These are phyloP conservation scores for Globisporangium parvum DNA, from an alignment of 352 stramenopile species.

Conservation along the genomic window DNA sequence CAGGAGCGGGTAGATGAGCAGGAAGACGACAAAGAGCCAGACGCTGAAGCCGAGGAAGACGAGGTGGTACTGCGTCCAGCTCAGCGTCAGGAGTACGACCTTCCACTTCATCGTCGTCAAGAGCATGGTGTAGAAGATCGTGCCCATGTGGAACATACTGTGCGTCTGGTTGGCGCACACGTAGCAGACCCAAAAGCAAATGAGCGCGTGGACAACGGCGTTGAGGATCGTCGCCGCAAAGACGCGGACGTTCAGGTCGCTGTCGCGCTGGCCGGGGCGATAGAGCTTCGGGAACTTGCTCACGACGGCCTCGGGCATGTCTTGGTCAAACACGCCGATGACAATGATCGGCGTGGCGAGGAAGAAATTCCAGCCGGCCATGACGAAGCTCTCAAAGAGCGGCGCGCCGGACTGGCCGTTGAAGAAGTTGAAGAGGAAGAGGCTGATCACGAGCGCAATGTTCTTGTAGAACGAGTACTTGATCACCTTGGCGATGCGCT, in stretches of 20 bases:
- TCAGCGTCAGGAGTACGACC: conserved; percentile 52
- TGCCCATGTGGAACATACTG: conserved; percentile 45
- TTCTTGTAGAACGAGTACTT: conserved; percentile 86
- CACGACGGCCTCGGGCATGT: conserved; percentile 48
- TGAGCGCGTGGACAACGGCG: conserved; percentile 39
- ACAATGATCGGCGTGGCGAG: conserved; percentile 86
- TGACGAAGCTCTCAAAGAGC: conserved; percentile 82
- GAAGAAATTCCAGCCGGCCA: conserved; percentile 79
- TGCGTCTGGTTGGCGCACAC: conserved; percentile 27
- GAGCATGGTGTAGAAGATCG: conserved; percentile 60
- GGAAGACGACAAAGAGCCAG: conserved; percentile 58
- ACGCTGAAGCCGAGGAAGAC: conserved; percentile 46
- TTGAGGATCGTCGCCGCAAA: conserved; percentile 54
- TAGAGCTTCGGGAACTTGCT: conserved; percentile 55
- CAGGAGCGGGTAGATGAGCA: conserved; percentile 50
- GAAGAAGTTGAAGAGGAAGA: conserved; percentile 81
- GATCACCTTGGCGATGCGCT: conserved; percentile 89
- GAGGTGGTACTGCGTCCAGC: conserved; percentile 61
- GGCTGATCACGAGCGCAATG: conserved; percentile 64
- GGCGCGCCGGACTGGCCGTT: conserved; percentile 82
- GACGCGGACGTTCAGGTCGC: conserved; percentile 52
- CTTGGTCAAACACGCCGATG: conserved; percentile 78
- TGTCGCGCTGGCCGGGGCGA: conserved; percentile 32
- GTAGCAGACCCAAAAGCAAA: conserved; percentile 53
- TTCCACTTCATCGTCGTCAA: conserved; percentile 70